Percentiles rank a stretch among this genome's conserved stretches.
Evolutionary conservation across 805 yeast species (phyloP).

Genomic region (Candida silvicultrix): DNA sequence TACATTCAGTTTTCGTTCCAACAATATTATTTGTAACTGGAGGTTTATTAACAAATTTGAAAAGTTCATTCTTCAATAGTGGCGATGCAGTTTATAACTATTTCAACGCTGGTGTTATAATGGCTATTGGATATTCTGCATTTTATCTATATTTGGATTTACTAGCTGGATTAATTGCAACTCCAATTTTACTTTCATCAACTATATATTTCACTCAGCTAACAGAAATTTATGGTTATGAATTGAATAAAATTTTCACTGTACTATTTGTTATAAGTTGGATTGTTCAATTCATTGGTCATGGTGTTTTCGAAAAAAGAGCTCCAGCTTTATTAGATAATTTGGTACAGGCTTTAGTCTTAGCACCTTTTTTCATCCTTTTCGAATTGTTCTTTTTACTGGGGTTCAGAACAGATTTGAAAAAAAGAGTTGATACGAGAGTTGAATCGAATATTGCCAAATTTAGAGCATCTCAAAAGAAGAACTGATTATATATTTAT

Average conservation of each 20-base stretch:
- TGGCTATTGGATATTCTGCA: slow-evolving; percentile 41
- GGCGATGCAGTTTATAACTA: not conserved
- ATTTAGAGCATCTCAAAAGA: slow-evolving; percentile 10
- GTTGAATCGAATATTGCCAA: slow-evolving; percentile 25
- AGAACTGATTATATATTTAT: not conserved
- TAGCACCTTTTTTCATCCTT: slow-evolving; percentile 87
- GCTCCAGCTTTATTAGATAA: slow-evolving; percentile 88
- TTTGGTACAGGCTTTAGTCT: slow-evolving; percentile 73
- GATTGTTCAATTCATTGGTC: slow-evolving; percentile 85
- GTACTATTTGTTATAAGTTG: slow-evolving; percentile 52
- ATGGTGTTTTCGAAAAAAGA: slow-evolving; percentile 70
- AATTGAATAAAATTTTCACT: slow-evolving; percentile 7
- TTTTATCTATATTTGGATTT: slow-evolving; percentile 59
- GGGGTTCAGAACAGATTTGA: slow-evolving; percentile 54
- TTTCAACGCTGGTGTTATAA: slow-evolving; percentile 40
- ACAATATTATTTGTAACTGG: slow-evolving; percentile 54
- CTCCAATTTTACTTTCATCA: slow-evolving; percentile 29
- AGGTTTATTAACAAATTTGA: slow-evolving; percentile 29
- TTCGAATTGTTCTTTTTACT: slow-evolving; percentile 66
- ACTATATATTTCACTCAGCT: slow-evolving; percentile 20
- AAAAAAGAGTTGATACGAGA: slow-evolving; percentile 24
- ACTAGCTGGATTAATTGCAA: slow-evolving; percentile 38
- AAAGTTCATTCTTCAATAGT: slow-evolving; percentile 7
- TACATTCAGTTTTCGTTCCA: slow-evolving; percentile 81
- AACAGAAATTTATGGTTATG: slow-evolving; percentile 15